A percentile compares a stretch with the other conserved stretches of the same genome.
These are phyloP conservation scores for Kurtzmaniella quercitrusa DNA, from an alignment of 1,139 yeast species.

Conservation along the genomic window DNA sequence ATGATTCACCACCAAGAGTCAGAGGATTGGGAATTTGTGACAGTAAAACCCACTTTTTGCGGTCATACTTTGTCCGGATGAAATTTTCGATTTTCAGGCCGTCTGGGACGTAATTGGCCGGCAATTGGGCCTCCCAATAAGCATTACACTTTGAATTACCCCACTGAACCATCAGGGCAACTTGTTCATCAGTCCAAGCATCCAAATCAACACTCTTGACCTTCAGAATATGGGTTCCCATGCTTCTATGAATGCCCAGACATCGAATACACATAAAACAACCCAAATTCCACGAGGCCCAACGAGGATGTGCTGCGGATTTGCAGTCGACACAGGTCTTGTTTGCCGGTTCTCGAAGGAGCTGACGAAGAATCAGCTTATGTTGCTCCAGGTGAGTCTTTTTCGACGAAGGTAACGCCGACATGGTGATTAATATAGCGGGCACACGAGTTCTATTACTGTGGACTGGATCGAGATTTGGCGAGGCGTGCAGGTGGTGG, in stretches of 20 bases:
- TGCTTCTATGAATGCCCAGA: constrained; percentile 90
- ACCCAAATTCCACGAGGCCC: constrained; percentile 98
- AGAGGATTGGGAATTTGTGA: constrained; percentile 57
- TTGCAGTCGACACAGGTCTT: constrained; percentile 90
- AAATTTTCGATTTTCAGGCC: constrained; percentile 84
- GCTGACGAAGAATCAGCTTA: constrained; percentile 66
- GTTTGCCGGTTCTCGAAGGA: constrained; percentile 73
- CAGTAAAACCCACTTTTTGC: constrained; percentile 75
- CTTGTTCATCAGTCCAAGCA: constrained; percentile 94
- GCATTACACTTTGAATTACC: constrained; percentile 76
- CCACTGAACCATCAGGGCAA: constrained; percentile 78
- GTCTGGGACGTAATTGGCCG: constrained; percentile 70
- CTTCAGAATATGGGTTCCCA: constrained; percentile 90
- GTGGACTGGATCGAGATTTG: neutral
- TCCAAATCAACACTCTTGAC: constrained; percentile 92
- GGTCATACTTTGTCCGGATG: constrained; percentile 85
- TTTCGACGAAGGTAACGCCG: constrained; percentile 37
- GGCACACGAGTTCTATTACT: neutral
- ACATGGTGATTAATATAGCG: neutral
- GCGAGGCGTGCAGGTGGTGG: too few relatives aligned
- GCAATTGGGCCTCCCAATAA: constrained; percentile 80
- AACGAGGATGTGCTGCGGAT: constrained; percentile 82
- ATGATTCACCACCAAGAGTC: constrained; percentile 18
- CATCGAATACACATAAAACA: constrained; percentile 87
- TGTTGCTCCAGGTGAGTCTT: constrained; percentile 50